Conservation (phyloP, 208 protist species). For the Strigomonas culicis region DNA sequence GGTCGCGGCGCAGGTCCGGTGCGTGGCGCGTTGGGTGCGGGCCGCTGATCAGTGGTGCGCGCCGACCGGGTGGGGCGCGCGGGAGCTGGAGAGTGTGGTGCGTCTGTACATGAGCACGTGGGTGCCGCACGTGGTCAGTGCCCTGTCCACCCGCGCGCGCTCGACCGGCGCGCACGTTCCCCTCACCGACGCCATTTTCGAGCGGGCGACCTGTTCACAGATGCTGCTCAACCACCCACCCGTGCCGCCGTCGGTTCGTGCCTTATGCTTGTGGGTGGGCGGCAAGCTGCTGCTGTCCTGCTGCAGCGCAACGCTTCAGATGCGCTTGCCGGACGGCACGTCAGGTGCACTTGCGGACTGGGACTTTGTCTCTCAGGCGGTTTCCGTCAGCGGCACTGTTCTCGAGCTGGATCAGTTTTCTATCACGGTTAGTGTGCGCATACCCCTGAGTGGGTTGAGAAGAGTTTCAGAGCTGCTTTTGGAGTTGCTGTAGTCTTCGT, state of each 20-base stretch:
- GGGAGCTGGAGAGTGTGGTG: constrained; percentile 15
- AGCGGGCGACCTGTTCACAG: too few relatives aligned
- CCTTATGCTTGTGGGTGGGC: background rate
- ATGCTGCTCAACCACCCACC: constrained; percentile 4
- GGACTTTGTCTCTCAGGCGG: too few relatives aligned
- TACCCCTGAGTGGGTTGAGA: background rate
- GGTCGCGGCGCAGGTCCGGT: constrained; percentile 16
- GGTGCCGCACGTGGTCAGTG: constrained; percentile 25
- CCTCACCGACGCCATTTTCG: background rate
- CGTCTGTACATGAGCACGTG: constrained; percentile 17
- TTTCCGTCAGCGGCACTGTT: too few relatives aligned
- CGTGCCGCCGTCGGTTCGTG: background rate
- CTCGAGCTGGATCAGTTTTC: background rate
- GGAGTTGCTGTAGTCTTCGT: background rate
- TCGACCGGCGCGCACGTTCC: background rate
- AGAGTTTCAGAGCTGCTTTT: too few relatives aligned
- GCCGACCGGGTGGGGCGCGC: background rate
- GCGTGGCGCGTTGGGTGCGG: constrained; percentile 9
- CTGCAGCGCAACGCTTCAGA: too few relatives aligned
- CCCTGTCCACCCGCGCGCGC: constrained; percentile 15
- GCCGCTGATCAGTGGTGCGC: background rate
- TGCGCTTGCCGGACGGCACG: too few relatives aligned
- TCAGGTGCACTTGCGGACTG: too few relatives aligned
- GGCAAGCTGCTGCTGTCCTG: too few relatives aligned
- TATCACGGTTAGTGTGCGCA: background rate